A percentile compares a stretch with the other conserved stretches of the same genome.
phyloP scores from a whole-genome alignment of 306 rosid genomes.

The Prunus dulcis region DNA sequence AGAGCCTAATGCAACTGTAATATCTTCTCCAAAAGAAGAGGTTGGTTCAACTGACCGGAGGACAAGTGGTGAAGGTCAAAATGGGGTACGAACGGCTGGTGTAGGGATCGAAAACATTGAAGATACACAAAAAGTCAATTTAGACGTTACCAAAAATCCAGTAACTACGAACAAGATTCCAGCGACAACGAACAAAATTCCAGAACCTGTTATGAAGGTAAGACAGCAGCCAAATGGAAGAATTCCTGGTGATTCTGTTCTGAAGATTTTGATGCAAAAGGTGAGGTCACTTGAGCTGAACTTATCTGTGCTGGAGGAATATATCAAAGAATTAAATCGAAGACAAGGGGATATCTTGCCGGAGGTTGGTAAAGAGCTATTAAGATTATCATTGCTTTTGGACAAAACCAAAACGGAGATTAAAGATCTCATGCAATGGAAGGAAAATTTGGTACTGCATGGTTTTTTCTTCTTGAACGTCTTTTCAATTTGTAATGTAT shows the following conservation, averaged over 20 bases:
- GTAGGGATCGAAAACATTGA: constrained; percentile 28
- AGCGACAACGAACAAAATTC: constrained; percentile 38
- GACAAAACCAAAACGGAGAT: constrained; percentile 54
- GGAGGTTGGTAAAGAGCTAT: constrained; percentile 57
- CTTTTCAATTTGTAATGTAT: background rate
- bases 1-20: constrained; percentile 50
- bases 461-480: background rate
- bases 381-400: constrained; percentile 48
- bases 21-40: constrained; percentile 49
- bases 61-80: constrained; percentile 34
- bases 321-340: constrained; percentile 60
- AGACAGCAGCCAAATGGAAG: constrained; percentile 77
- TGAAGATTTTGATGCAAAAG: constrained; percentile 93
- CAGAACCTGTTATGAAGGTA: constrained; percentile 60
- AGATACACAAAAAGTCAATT: constrained; percentile 32
- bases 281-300: constrained; percentile 69
- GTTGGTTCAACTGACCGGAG: constrained; percentile 39
- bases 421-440: constrained; percentile 50
- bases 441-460: constrained; percentile 42
- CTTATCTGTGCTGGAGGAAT: constrained; percentile 65
- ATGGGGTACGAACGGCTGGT: constrained; percentile 29
- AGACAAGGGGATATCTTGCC: constrained; percentile 51
- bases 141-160: constrained; percentile 36
- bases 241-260: constrained; percentile 76
- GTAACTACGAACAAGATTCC: constrained; percentile 37